phyloP scores from a whole-genome alignment of 257 asterid genomes.

The Ophiorrhiza pumila region DNA sequence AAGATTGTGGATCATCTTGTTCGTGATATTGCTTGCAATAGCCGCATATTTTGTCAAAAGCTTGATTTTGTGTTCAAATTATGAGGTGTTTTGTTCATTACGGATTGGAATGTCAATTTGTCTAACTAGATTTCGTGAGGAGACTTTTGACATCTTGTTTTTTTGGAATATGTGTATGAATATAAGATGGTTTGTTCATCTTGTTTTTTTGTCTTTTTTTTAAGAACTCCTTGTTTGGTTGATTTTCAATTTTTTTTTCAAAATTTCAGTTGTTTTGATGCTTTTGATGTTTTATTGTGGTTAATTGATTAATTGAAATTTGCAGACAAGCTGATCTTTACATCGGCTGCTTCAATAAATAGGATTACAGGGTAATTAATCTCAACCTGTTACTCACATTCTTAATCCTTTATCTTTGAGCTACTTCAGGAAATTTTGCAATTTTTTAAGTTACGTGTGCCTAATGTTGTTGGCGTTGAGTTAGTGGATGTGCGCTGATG shows the following conservation, averaged over 20 bases:
- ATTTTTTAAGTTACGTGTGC: not conserved
- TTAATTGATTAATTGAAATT: too few relatives aligned
- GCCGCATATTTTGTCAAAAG: conserved; percentile 45
- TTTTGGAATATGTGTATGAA: too few relatives aligned
- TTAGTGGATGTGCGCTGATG: not conserved
- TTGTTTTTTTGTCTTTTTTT: too few relatives aligned
- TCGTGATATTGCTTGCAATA: conserved; percentile 49
- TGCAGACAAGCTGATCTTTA: too few relatives aligned
- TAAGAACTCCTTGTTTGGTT: too few relatives aligned
- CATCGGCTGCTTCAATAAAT: conserved; percentile 55
- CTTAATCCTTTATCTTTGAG: not conserved
- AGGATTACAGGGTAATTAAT: conserved; percentile 75
- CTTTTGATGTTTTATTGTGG: too few relatives aligned
- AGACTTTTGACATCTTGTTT: too few relatives aligned
- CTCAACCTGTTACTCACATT: not conserved
- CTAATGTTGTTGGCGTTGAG: not conserved
- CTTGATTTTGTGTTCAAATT: conserved; percentile 11
- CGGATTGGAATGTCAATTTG: not conserved
- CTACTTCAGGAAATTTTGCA: not conserved
- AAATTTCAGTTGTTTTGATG: too few relatives aligned
- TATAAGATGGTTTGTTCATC: too few relatives aligned
- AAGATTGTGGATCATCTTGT: too few relatives aligned
- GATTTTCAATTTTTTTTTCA: too few relatives aligned
- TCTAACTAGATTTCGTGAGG: not conserved
- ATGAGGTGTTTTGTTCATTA: not conserved